Conservation (phyloP, 1,139 yeast genomes). For the Pichia sp. region DNA sequence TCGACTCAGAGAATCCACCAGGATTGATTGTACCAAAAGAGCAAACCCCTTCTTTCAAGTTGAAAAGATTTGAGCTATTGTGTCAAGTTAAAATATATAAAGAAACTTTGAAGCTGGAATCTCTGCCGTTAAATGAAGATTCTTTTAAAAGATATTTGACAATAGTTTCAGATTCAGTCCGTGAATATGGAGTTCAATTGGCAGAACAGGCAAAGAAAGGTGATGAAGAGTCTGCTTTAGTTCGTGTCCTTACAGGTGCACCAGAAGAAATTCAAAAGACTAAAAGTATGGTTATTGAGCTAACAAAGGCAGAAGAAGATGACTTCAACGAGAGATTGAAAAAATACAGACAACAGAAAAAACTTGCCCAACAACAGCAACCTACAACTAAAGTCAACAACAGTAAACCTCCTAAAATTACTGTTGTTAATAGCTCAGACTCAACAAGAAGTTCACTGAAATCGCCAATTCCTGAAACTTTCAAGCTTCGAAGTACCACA, state of each 20-base stretch:
- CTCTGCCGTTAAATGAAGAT: slow-evolving; percentile 20
- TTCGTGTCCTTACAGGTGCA: slow-evolving; percentile 29
- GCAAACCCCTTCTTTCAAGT: slow-evolving; percentile 15
- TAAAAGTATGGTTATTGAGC: slow-evolving; percentile 15
- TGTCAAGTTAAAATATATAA: slow-evolving; percentile 23
- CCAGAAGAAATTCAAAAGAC: slow-evolving; percentile 21
- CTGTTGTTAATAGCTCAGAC: slow-evolving; percentile 3
- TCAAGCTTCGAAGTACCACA: no score
- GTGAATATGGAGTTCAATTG: slow-evolving; percentile 26
- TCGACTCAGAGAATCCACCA: slow-evolving; percentile 16
- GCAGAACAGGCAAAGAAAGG: slow-evolving; percentile 29
- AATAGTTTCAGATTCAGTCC: slow-evolving; percentile 27
- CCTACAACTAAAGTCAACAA: not conserved
- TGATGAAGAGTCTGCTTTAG: slow-evolving; percentile 27
- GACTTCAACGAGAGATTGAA: slow-evolving; percentile 12
- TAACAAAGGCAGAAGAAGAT: slow-evolving; percentile 3
- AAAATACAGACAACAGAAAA: slow-evolving; percentile 10
- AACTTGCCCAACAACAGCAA: slow-evolving; percentile 6
- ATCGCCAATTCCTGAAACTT: not conserved
- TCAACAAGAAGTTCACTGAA: not conserved
- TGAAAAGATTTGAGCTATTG: slow-evolving; percentile 18
- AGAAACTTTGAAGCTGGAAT: slow-evolving; percentile 19
- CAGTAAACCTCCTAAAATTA: slow-evolving; percentile 10
- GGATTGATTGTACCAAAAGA: slow-evolving; percentile 10
- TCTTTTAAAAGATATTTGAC: slow-evolving; percentile 25